A percentile compares a stretch with the other conserved stretches of the same genome.
phyloP scores from a whole-genome alignment of 352 stramenopile species.

The Globisporangium spiculum region DNA sequence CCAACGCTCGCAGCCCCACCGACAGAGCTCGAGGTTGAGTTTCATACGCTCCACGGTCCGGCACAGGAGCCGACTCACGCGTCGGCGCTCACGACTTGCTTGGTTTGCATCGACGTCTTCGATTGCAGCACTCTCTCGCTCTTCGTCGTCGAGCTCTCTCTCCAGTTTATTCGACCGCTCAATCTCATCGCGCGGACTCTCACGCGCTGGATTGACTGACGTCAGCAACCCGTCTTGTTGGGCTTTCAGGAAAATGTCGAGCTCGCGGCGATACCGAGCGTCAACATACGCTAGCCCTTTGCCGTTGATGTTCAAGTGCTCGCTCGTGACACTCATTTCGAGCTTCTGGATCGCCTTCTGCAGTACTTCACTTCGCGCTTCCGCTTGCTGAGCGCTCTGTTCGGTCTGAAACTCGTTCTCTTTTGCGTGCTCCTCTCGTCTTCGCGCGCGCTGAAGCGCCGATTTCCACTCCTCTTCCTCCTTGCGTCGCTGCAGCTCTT shows the following conservation, averaged over 20 bases:
- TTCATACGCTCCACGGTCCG: slow-evolving; percentile 38
- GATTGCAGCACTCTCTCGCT: slow-evolving; percentile 40
- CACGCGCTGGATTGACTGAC: slow-evolving; percentile 32
- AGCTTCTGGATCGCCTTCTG: slow-evolving; percentile 39
- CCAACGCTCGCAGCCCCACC: slow-evolving; percentile 62
- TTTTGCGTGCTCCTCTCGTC: slow-evolving; percentile 34
- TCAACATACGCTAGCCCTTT: slow-evolving; percentile 56
- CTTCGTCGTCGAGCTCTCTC: slow-evolving; percentile 41
- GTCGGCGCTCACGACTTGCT: slow-evolving; percentile 43
- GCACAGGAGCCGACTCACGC: slow-evolving; percentile 53
- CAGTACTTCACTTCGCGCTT: slow-evolving; percentile 36
- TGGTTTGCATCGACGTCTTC: slow-evolving; percentile 45
- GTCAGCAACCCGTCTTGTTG: slow-evolving; percentile 34
- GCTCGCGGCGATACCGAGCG: slow-evolving; percentile 54
- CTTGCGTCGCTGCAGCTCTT: slow-evolving; percentile 42
- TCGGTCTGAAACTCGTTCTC: slow-evolving; percentile 22
- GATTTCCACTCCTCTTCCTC: slow-evolving; percentile 72
- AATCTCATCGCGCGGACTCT: slow-evolving; percentile 37
- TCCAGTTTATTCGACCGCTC: slow-evolving; percentile 36
- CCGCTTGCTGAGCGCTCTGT: slow-evolving; percentile 18
- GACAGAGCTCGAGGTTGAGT: slow-evolving; percentile 36
- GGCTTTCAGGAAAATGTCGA: slow-evolving; percentile 47
- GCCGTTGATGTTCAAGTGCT: slow-evolving; percentile 45
- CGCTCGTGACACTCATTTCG: slow-evolving; percentile 49
- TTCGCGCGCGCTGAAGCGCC: slow-evolving; percentile 42